These are phyloP conservation scores for Ceratobasidium sp. DNA, from an alignment of 1,284 basidiomycete genomes.

Conservation along the genomic window DNA sequence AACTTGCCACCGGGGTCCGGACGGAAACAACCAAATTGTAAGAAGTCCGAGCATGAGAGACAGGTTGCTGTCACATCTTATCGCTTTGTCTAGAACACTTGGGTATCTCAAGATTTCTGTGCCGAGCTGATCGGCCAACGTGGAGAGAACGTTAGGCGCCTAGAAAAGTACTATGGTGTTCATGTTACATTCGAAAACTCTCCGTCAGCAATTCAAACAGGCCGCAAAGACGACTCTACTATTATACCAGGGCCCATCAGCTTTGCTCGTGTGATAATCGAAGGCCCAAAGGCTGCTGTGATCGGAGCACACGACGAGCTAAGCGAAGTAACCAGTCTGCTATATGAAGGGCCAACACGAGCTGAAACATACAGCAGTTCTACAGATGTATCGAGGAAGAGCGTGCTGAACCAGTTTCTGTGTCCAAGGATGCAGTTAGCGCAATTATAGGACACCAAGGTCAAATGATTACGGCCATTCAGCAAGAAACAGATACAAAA, in stretches of 20 bases:
- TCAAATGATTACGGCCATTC: neutral
- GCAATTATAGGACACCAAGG: conserved; percentile 2
- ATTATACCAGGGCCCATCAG: no score
- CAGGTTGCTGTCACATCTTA: neutral
- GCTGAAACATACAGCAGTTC: neutral
- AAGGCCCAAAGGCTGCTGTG: neutral
- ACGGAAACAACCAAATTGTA: neutral
- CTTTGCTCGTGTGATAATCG: neutral
- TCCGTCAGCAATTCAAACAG: neutral
- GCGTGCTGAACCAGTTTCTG: neutral
- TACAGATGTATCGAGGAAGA: neutral
- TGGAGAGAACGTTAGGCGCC: neutral
- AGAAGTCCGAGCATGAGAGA: neutral
- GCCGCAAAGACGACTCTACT: neutral
- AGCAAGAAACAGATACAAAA: neutral
- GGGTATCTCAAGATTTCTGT: neutral
- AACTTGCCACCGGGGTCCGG: neutral
- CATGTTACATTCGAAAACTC: neutral
- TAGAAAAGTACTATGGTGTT: neutral
- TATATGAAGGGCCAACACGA: neutral
- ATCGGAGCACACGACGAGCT: neutral
- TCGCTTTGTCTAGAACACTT: neutral
- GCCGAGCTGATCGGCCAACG: neutral
- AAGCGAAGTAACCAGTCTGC: neutral
- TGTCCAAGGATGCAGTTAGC: neutral